These are phyloP conservation scores for Pleomassaria siparia DNA, from an alignment of 2,329 filamentous ascomycete species.

Conservation along the genomic window DNA sequence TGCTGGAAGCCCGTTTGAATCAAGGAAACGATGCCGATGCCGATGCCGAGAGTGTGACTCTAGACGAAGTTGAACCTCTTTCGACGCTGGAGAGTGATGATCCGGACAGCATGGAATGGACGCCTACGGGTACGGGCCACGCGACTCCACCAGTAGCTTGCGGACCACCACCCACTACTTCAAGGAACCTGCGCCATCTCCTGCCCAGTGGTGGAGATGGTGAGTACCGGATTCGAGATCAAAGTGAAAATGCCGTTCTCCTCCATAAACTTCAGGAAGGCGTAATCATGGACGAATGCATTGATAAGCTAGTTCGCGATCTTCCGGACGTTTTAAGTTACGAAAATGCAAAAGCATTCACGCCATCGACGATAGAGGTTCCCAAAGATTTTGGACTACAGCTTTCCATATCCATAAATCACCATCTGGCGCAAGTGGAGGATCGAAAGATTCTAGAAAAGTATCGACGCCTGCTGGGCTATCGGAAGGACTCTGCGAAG, in stretches of 20 bases:
- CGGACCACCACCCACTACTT: conserved; percentile 30
- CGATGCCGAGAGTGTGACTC: conserved; percentile 9
- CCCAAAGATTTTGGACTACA: conserved; percentile 42
- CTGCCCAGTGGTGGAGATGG: conserved; percentile 29
- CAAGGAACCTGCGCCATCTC: conserved; percentile 34
- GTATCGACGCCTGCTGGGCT: conserved; percentile 40
- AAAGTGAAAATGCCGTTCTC: conserved; percentile 30
- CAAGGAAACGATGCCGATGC: conserved; percentile 17
- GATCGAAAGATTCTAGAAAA: conserved; percentile 41
- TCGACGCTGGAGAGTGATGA: conserved; percentile 29
- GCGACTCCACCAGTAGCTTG: conserved; percentile 31
- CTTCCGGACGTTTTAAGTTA: conserved; percentile 39
- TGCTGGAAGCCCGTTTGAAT: conserved; percentile 34
- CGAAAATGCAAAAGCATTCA: conserved; percentile 37
- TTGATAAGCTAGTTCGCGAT: conserved; percentile 39
- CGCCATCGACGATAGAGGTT: conserved; percentile 42
- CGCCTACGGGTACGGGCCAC: conserved; percentile 21
- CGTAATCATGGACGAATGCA: conserved; percentile 40
- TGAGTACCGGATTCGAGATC: conserved; percentile 22
- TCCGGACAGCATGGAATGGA: conserved; percentile 43
- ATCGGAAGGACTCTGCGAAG: conserved; percentile 35
- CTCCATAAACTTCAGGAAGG: conserved; percentile 40
- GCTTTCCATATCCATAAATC: conserved; percentile 42
- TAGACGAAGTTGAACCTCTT: conserved; percentile 4
- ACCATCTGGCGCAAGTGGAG: conserved; percentile 41